Evolutionary conservation across 148 eudicot genomes (phyloP), one percentile per base, ranked within the genome.

Genomic region (Linanthus parryae): DNA sequence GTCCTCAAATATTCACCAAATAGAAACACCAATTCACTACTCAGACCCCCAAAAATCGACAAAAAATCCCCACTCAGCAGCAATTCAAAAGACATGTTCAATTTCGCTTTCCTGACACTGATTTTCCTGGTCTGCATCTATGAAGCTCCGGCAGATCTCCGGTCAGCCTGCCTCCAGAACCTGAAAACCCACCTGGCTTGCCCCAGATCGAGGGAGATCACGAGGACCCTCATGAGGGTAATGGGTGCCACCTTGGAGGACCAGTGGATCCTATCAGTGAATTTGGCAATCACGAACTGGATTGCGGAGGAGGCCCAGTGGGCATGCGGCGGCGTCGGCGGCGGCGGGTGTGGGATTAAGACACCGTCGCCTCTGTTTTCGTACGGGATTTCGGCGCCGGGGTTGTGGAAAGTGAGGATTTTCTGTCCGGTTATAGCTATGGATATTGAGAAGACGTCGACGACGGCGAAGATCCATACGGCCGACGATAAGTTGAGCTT

Each of bases 371-470:
- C 92, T 3, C 44, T 91, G 60, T 91, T 78, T 62, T 81, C 95
- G 2, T 75, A 76, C 55, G 72, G 77, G 0, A 17, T 71, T 64
- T 81, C 95, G 12, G 54, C 73, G 20, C 44, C 29, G 15, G 97
- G 94, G 64, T 24, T 91, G 23, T 91, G 92, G 95, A 91, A 91
- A 66, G 71, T 91, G 58, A 92, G 83, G 51, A 36, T 85, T 15
- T 91, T 83, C 46, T 91, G 97, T 43, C 97, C 97, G 38, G 44
- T 86, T 12, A 86, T 86, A 18, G 89, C 97, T 27, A 91, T 91
- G 97, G 88, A 80, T 24, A 14, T 74, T 2, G 89, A 76, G 56
- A 78, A 80, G 31, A 68, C 84, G 5, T 73, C 56, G 22, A 68
- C 84, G 5, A 75, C 56, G 22, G 68, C 70, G 16, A 56, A 63